Evolutionary conservation across 257 asterid genomes (phyloP), one percentile per base, ranked within the genome.

Genomic region (Penstemon newberryi): DNA sequence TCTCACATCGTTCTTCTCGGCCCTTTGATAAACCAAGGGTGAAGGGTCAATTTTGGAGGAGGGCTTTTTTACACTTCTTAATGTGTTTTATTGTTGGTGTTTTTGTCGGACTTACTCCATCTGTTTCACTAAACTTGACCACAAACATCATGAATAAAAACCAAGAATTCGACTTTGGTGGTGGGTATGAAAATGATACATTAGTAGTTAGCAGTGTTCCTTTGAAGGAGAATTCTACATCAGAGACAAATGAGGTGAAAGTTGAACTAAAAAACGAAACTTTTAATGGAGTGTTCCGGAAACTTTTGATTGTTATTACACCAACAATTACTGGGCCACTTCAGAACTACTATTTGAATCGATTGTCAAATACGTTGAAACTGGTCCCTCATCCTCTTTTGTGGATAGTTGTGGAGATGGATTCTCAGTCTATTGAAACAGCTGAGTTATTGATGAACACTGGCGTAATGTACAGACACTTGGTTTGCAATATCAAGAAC

Each of bases 351-450:
- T 77, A 83, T 73, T 63, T 90, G 71, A 84, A 59, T 47, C 95
- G 90, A 45, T 66, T 90, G 78, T 86, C 89, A 0, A 84, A 81
- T 63, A 84, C 89, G 5, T 77, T 90, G 38, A 75, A 72, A 50
- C 80, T 79, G 67, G 85, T 86, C 38, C 77, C 77, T 8, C 81
- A 80, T 58, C 97, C 97, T 57, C 73, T 82, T 63, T 50, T 90
- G 79, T 90, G 96, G 97, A 80, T 90, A 44, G 86, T 88, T 7
- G 92, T 86, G 76, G 97, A 90, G 87, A 82, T 88, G 95, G 72
- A 72, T 42, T 66, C 80, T 58, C 92, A 86, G 63, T 84, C 97
- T n/a, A 63, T 56, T 57, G 79, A 83, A 79, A 80, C 82, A 66
- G 89, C 96, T 62, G 85, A 84, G 39, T 46, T 84, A 4, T 77